These are phyloP conservation scores for Camelina neglecta DNA, from an alignment of 345 rosid species.

Conservation along the genomic window DNA sequence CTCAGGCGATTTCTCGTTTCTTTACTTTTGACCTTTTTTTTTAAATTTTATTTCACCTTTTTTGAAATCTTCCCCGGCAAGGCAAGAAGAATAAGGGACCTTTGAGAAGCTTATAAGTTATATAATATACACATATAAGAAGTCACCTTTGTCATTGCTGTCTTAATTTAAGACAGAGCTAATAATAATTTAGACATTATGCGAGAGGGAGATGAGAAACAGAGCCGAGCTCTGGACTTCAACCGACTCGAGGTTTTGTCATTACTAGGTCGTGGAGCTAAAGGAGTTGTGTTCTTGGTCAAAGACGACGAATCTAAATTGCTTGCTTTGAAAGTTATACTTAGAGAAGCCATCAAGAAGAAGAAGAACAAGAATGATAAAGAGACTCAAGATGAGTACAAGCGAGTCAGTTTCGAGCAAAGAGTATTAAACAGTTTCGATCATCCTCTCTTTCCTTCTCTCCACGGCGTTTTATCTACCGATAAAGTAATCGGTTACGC, in stretches of 20 bases:
- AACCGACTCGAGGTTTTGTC: conserved; percentile 54
- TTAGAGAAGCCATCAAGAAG: conserved; percentile 68
- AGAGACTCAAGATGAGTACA: conserved; percentile 45
- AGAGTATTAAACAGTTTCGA: conserved; percentile 58
- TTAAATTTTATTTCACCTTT: no score
- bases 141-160: background rate
- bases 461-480: conserved; percentile 69
- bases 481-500: conserved; percentile 80
- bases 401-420: conserved; percentile 71
- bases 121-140: background rate
- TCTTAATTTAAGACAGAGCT: no score
- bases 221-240: conserved; percentile 45
- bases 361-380: conserved; percentile 30
- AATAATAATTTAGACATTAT: background rate
- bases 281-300: conserved; percentile 83
- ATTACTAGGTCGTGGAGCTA: conserved; percentile 86
- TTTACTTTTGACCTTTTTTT: conserved; percentile 16
- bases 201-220: background rate
- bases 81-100: conserved; percentile 18
- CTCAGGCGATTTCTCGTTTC: conserved; percentile 19
- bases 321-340: conserved; percentile 78
- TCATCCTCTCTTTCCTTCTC: conserved; percentile 79
- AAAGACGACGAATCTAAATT: conserved; percentile 42
- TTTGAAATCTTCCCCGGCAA: conserved; percentile 40
- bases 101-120: background rate